phyloP scores from a whole-genome alignment of 805 yeast genomes.

The Millerozyma miso region DNA sequence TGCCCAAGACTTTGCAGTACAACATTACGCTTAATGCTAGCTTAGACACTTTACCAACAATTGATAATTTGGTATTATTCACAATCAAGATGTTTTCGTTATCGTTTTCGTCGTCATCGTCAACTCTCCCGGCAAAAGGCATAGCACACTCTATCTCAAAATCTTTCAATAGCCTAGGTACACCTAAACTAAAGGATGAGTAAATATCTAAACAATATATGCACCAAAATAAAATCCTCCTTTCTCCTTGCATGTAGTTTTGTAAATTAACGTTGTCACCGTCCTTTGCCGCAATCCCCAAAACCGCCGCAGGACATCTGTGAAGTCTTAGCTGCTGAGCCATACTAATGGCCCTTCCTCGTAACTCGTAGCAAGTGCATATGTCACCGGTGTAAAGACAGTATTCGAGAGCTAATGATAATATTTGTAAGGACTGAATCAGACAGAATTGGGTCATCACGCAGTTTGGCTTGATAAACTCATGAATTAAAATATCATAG shows the following conservation, averaged over 20 bases:
- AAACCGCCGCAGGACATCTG: constrained; percentile 80
- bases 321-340: constrained; percentile 82
- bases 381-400: constrained; percentile 71
- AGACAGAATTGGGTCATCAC: constrained; percentile 54
- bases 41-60: constrained; percentile 67
- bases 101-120: constrained; percentile 25
- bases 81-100: constrained; percentile 54
- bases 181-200: constrained; percentile 72
- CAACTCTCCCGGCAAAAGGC: constrained; percentile 55
- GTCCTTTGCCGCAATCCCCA: constrained; percentile 49
- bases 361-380: constrained; percentile 65
- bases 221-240: constrained; percentile 83
- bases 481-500: constrained; percentile 58
- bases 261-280: constrained; percentile 39
- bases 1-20: constrained; percentile 68
- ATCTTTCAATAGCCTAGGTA: constrained; percentile 76
- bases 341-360: constrained; percentile 77
- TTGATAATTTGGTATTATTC: constrained; percentile 53
- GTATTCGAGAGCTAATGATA: constrained; percentile 65
- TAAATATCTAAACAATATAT: constrained; percentile 73
- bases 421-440: constrained; percentile 63
- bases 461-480: constrained; percentile 58
- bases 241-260: constrained; percentile 71
- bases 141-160: constrained; percentile 82
- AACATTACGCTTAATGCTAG: constrained; percentile 63